Evolutionary conservation across 2,329 filamentous ascomycete genomes (phyloP), one percentile per base, ranked within the genome.

Genomic region (Aspergillus costaricaensis): DNA sequence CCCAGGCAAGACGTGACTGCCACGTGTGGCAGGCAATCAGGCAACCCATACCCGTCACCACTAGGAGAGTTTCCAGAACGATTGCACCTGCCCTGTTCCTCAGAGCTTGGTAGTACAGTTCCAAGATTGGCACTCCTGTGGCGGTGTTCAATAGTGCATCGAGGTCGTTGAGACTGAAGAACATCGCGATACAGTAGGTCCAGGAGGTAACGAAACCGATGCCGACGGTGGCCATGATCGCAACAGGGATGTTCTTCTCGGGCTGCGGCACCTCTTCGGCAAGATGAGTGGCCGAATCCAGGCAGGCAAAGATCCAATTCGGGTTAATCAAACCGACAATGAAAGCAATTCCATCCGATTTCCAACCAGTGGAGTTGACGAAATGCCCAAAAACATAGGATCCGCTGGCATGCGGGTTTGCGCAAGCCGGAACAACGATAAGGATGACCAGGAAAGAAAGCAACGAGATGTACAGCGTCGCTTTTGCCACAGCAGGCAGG

Each of bases 321-420:
- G 78, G 77, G 65, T 82, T 82, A 61, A 83, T 80, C n/a, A 83
- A 70, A 17, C 82, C 82, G 57, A 82, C 79, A 57, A 84, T 81
- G 72, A 83, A 83, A 14, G 81, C 80, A 52, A 84, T 82, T 19
- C 80, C 81, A 61, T 76, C 74, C 32, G 76, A 71, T 23, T 68
- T 59, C 81, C 80, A 83, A n/a, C 79, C 81, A 1, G 80, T 83
- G 63, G 79, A 80, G 70, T 83, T 84, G 74, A 80, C 79, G 64
- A 83, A 83, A 49, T 77, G 81, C 2, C 77, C 79, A 63, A 84
- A 84, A 59, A 84, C 82, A 66, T 82, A 84, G 25, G 76, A 72
- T 43, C 77, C 80, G 48, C 75, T 75, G 57, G 81, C 77, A 61
- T 82, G 78, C 1, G 77, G 77, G 3, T 79, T 76, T 5, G 80